Percentiles rank a stretch among this genome's conserved stretches.
phyloP scores from a whole-genome alignment of 169 alveolate species.

The Cryptosporidium xiaoi region DNA sequence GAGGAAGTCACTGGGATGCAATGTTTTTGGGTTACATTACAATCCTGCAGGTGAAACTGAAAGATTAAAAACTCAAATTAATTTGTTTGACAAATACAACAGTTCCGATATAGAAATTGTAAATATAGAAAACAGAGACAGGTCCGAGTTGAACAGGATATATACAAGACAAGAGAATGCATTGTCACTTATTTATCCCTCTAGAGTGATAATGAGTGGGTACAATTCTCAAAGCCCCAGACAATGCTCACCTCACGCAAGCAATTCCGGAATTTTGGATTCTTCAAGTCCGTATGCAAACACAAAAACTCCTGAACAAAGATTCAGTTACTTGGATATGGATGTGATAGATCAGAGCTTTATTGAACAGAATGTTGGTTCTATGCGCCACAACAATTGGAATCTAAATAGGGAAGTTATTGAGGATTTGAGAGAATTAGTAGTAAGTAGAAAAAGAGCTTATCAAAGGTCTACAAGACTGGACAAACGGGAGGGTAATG shows the following conservation, averaged over 20 bases:
- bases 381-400: conserved; percentile 85
- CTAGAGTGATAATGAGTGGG: conserved; percentile 38
- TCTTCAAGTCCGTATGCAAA: conserved; percentile 62
- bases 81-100: conserved; percentile 16
- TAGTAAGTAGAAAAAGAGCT: conserved; percentile 85
- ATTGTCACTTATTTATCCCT: conserved; percentile 63
- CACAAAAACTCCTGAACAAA: conserved; percentile 45
- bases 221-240: conserved; percentile 25
- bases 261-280: conserved; percentile 52
- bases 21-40: conserved; percentile 77
- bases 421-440: conserved; percentile 88
- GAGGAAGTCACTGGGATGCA: conserved; percentile 79
- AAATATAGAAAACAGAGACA: background rate
- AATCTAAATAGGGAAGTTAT: conserved; percentile 89
- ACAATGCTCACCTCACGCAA: conserved; percentile 42
- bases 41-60: background rate
- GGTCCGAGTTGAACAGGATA: background rate
- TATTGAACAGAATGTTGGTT: conserved; percentile 80
- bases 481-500: conserved; percentile 89
- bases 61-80: conserved; percentile 28
- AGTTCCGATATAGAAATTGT: conserved; percentile 17
- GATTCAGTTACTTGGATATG: conserved; percentile 83
- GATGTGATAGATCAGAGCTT: conserved; percentile 88
- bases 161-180: conserved; percentile 24
- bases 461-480: conserved; percentile 83